Conservation (phyloP, 257 asterid species). For the Lithospermum erythrorhizon region DNA sequence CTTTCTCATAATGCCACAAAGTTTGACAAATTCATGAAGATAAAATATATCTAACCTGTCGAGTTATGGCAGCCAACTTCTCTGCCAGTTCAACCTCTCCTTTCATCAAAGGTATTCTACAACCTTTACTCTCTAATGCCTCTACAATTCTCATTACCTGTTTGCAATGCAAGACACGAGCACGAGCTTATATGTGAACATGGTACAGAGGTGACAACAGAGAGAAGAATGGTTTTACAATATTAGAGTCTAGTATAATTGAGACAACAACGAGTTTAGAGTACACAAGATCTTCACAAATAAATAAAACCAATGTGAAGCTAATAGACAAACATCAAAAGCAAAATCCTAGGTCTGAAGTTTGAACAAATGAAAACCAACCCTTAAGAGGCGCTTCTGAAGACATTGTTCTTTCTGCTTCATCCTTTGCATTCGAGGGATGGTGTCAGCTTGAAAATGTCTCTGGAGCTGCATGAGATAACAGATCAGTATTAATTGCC, state of each 20-base stretch:
- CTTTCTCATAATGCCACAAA: slow-evolving; percentile 6
- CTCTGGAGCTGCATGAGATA: slow-evolving; percentile 66
- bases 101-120: slow-evolving; percentile 72
- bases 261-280: not conserved
- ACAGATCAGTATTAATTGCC: slow-evolving; percentile 2
- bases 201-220: not conserved
- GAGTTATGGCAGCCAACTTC: slow-evolving; percentile 60
- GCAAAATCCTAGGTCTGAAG: slow-evolving; percentile 1
- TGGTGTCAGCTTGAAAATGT: slow-evolving; percentile 83
- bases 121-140: slow-evolving; percentile 85
- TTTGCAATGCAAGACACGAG: slow-evolving; percentile 4
- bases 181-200: not conserved
- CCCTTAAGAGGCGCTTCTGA: slow-evolving; percentile 90
- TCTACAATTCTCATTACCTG: slow-evolving; percentile 89
- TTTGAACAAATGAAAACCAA: slow-evolving; percentile 15
- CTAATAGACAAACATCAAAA: slow-evolving; percentile 5
- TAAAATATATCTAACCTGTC: slow-evolving; percentile 49
- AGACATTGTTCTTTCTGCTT: slow-evolving; percentile 90
- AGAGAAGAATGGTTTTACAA: not conserved
- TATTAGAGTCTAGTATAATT: not conserved
- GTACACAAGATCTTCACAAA: not conserved
- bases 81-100: slow-evolving; percentile 97
- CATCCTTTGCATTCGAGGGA: slow-evolving; percentile 86
- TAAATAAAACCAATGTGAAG: not conserved
- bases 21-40: slow-evolving; percentile 4